Conservation (phyloP, 441 rosid genomes). For the Jatropha multifida region DNA sequence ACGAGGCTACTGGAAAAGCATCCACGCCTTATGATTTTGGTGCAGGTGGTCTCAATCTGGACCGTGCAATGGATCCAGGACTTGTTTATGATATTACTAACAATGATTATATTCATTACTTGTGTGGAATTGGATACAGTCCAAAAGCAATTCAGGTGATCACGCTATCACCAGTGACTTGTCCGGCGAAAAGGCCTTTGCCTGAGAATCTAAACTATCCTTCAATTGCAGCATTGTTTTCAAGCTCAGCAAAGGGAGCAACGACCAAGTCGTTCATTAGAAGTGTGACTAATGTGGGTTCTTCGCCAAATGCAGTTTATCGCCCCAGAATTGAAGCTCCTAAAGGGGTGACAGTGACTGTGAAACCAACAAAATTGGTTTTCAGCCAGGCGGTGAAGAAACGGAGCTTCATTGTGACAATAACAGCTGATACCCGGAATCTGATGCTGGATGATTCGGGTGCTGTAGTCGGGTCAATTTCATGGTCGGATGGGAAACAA, state of each 20-base stretch:
- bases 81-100: slow-evolving; percentile 67
- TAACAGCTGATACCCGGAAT: slow-evolving; percentile 48
- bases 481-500: slow-evolving; percentile 77
- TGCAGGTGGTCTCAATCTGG: slow-evolving; percentile 72
- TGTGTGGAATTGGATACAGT: slow-evolving; percentile 68
- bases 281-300: slow-evolving; percentile 72
- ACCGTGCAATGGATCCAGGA: slow-evolving; percentile 74
- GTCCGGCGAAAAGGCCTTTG: slow-evolving; percentile 54
- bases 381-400: slow-evolving; percentile 51
- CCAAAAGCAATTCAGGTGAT: slow-evolving; percentile 70
- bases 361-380: slow-evolving; percentile 56
- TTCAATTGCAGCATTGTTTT: slow-evolving; percentile 59
- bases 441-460: slow-evolving; percentile 57
- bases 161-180: slow-evolving; percentile 49
- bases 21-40: slow-evolving; percentile 64
- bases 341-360: slow-evolving; percentile 55
- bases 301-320: slow-evolving; percentile 38
- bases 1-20: slow-evolving; percentile 64
- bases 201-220: slow-evolving; percentile 82
- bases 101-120: slow-evolving; percentile 54
- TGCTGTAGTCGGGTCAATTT: slow-evolving; percentile 63
- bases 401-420: slow-evolving; percentile 52
- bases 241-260: slow-evolving; percentile 36
- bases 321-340: slow-evolving; percentile 49
- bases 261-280: slow-evolving; percentile 48